Evolutionary conservation across 2,329 filamentous ascomycete genomes (phyloP), one percentile per base, ranked within the genome.

Genomic region (Diaporthe sp.): DNA sequence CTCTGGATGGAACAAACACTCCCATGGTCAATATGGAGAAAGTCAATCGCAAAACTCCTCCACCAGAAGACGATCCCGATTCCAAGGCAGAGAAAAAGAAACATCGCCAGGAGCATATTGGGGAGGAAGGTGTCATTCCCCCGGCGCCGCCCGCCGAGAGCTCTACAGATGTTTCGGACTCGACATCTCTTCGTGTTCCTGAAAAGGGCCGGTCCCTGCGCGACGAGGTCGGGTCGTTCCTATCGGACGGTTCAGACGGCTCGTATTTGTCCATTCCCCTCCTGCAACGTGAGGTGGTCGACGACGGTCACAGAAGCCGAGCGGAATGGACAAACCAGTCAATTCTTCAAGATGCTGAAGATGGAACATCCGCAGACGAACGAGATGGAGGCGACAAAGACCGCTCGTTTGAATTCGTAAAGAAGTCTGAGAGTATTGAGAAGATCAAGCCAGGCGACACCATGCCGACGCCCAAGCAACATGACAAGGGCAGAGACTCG

Each of bases 261-360:
- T 96, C 94, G 0, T 95, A 95, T 80, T 92, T 90, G 52, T 96
- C 94, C 0, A 91, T 92, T 45, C 94, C 95, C 5, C 87, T 97
- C 10, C 87, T 97, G 17, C 93, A 96, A 76, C 90, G 93, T 67
- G 93, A 89, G 4, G 80, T 88, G 40, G 87, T 86, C 0, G 88
- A 91, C 55, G 88, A 90, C 76, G 87, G 82, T 1, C 82, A 80
- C 10, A 86, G 85, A 77, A 84, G 83, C 73, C 83, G 81, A 50
- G 78, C 80, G 9, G 85, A 87, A 74, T 92, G 90, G 90, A 87
- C 87, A 13, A 83, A 90, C 52, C 86, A 84, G 55, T 92, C 91
- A 0, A 81, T 92, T 38, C 83, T 91, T 6, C 85, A 87, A 70
- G 88, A 83, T 0, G 84, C 87, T 1, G 89, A 88, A 28, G 77